phyloP scores from a whole-genome alignment of 78 protist species.

The slime mould (Dictyostelium discoideum) region dicty_2.7 NC_007089.4:1851501-1852000 shows the following conservation, averaged over 20 bases:
- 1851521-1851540: background rate
- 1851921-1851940: constrained; percentile 47
- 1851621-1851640: background rate
- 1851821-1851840: background rate
- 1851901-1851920: constrained; percentile 53
- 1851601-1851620: background rate
- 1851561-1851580: background rate
- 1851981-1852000: constrained; percentile 12
- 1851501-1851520: background rate
- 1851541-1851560: background rate
- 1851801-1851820: background rate
- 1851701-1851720: background rate
- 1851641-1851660: background rate
- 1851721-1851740: background rate
- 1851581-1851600: background rate
- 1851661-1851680: background rate
- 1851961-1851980: constrained; percentile 25
- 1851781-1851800: constrained; percentile 36
- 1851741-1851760: constrained; percentile 55
- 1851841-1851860: background rate
- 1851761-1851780: constrained; percentile 78
- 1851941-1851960: constrained; percentile 25
- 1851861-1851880: constrained; percentile 38
- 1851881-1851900: constrained; percentile 61
- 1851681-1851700: background rate